Evolutionary conservation across 176 grass and related monocot species (phyloP).

Genomic region (Coix lacrymajobi): DNA sequence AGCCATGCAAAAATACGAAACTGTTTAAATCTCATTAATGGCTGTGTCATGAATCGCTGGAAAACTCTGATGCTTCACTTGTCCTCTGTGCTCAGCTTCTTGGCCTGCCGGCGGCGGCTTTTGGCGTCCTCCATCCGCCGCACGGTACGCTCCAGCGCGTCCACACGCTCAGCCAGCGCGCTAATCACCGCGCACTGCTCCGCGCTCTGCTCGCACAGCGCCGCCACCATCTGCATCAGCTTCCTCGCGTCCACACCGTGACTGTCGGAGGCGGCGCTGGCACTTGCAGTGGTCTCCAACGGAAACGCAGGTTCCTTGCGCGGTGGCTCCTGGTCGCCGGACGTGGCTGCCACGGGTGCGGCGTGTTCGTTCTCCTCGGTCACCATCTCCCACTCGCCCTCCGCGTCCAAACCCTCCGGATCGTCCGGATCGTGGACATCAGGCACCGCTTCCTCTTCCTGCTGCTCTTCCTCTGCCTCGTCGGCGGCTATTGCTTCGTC

Average conservation of each 20-base stretch:
- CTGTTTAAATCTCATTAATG: no score
- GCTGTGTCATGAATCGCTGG: neutral
- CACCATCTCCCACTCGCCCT: slow-evolving; percentile 36
- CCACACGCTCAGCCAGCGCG: slow-evolving; percentile 37
- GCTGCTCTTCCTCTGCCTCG: neutral
- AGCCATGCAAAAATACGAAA: no score
- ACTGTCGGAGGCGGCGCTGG: neutral
- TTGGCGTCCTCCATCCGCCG: slow-evolving; percentile 32
- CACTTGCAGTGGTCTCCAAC: no score
- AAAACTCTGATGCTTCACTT: neutral
- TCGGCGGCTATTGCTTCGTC: no score
- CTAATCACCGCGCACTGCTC: slow-evolving; percentile 50
- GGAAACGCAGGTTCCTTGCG: no score
- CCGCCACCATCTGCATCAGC: slow-evolving; percentile 50
- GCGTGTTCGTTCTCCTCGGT: neutral
- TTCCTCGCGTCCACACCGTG: neutral
- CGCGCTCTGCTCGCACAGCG: slow-evolving; percentile 47
- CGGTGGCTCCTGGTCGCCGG: no score
- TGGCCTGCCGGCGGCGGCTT: neutral
- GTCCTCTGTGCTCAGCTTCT: slow-evolving; percentile 11
- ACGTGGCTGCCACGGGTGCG: no score
- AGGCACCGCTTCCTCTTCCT: neutral
- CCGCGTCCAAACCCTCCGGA: neutral
- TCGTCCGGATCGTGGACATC: no score
- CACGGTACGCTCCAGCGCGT: slow-evolving; percentile 46